Evolutionary conservation across 23 red algal species (phyloP), one percentile per base, ranked within the genome.

Genomic region (Gracilaria domingensis): DNA sequence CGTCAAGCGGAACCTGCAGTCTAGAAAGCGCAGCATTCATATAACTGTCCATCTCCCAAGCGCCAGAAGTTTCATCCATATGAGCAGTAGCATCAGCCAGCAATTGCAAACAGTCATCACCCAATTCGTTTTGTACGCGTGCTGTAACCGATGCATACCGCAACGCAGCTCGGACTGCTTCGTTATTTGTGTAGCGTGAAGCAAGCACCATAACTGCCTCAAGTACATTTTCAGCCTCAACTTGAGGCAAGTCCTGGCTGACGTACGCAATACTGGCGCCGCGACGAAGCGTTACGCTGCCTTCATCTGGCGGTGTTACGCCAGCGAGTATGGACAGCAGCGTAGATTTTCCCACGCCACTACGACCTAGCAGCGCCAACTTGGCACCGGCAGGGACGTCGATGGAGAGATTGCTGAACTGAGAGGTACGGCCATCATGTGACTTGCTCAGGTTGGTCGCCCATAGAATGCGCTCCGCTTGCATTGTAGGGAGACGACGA

Each of bases 341-440:
- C 8, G 96, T 95, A 34, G 83, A 90, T 51, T 98, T 98, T 48
- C 96, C 96, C 1, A 88, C 56, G 85, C 96, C 96, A 57, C 95
- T 98, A 45, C 45, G 57, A 8, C 96, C 96, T 13, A 98, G 74
- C 4, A 98, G 48, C 21, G 93, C 96, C n/a, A 98, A 35, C 48
- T 98, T 98, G 26, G 88, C 71, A 47, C 93, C 90, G 8, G 40
- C 36, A 17, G 75, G 77, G 17, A 98, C 36, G 57, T 75, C 58
- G 48, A 98, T 36, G 26, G 64, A 81, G 53, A 94, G 77, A 56
- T 98, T 80, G 4, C 75, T 42, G 14, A 98, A 76, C 20, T 84
- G 87, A 30, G 37, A 42, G 20, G 79, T 42, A 0, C 48, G 86
- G 26, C 94, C 87, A 54, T 91, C 87, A 44, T 91, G 81, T 16